A percentile compares a stretch with the other conserved stretches of the same genome.
Conservation (phyloP, 1,284 basidiomycete species). For the Caloboletus inedulis region DNA sequence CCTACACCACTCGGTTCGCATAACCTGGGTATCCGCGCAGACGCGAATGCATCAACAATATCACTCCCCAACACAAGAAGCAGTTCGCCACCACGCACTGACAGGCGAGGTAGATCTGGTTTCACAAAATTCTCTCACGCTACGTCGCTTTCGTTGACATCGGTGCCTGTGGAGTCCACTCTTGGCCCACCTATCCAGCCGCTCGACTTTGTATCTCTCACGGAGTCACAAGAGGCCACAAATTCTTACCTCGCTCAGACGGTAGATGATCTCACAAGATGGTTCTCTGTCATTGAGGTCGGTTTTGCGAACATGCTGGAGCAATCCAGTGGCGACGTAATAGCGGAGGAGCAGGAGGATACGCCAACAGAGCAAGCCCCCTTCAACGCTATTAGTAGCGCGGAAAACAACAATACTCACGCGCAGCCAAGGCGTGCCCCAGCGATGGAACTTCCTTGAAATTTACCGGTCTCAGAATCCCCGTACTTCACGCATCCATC, state of each 20-base stretch:
- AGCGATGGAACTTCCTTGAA: conserved; percentile 20
- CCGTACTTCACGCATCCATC: conserved; percentile 4
- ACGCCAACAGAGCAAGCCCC: conserved; percentile 22
- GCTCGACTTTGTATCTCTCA: conserved; percentile 66
- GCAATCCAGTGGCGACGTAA: conserved; percentile 42
- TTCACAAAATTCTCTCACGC: conserved; percentile 28
- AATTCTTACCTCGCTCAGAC: conserved; percentile 72
- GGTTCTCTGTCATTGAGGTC: conserved; percentile 75
- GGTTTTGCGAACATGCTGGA: conserved; percentile 70
- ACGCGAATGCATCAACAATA: conserved; percentile 30
- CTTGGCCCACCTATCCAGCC: conserved; percentile 51
- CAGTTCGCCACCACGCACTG: conserved; percentile 39
- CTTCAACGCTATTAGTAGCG: conserved; percentile 14
- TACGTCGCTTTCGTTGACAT: conserved; percentile 32
- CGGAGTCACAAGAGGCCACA: conserved; percentile 58
- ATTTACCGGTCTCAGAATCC: conserved; percentile 1
- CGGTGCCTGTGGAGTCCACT: conserved; percentile 28
- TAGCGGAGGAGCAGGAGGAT: conserved; percentile 59
- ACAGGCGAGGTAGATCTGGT: conserved; percentile 25
- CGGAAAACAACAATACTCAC: conserved; percentile 9
- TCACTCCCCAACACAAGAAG: conserved; percentile 42
- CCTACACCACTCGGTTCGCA: conserved; percentile 42
- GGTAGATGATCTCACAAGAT: conserved; percentile 76
- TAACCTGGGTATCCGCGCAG: conserved; percentile 28
- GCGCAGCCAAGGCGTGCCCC: conserved; percentile 13